Evolutionary conservation across 768 basidiomycete species (phyloP), one percentile per base, ranked within the genome.

Genomic region (Lentinus brumalis): DNA sequence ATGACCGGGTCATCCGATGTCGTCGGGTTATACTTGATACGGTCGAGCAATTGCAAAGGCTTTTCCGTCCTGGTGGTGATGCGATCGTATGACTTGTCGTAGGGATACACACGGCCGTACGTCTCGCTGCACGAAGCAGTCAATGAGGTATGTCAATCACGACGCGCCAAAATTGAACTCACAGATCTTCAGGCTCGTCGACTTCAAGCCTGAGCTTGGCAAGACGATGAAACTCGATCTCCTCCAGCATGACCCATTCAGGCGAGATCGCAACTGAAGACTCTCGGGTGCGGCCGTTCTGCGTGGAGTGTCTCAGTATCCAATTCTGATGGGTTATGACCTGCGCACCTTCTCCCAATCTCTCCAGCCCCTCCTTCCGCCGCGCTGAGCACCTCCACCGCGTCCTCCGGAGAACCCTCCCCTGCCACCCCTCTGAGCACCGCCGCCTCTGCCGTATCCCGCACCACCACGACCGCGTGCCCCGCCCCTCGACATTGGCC

Each of bases 1-100:
- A 99, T 97, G 74, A 99, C 83, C 3, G 97, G 96, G 72, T 99
- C 97, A 68, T 99, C 97, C 15, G 94, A 96, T 21, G 97, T 98
- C 0, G 97, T 97, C 16, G 94, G 90, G 74, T 98, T 98, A 77
- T 97, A 99, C 71, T 94, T 91, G 74, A 97, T 91, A 59, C 94
- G 89, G 75, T 98, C 97, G 59, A 96, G 85, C 49, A 93, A 82
- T 69, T 98, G 94, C 30, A 99, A 83, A 51, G 95, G 90, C 61
- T 86, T 86, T 75, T 98, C 95, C 5, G 87, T 88, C 78, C 94
- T 94, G 50, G 97, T 97, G 47, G 90, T 96, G 71, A 98, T 84
- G 57, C 96, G 92, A 76, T 99, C 97, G 73, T 93, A 99, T 6
- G 88, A 78, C 74, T 96, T 96, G 66, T 98, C 95, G 75, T 98